These are phyloP conservation scores for Saccharomyces hybrid DNA, from an alignment of 1,139 yeast species.

Conservation along the genomic window DNA sequence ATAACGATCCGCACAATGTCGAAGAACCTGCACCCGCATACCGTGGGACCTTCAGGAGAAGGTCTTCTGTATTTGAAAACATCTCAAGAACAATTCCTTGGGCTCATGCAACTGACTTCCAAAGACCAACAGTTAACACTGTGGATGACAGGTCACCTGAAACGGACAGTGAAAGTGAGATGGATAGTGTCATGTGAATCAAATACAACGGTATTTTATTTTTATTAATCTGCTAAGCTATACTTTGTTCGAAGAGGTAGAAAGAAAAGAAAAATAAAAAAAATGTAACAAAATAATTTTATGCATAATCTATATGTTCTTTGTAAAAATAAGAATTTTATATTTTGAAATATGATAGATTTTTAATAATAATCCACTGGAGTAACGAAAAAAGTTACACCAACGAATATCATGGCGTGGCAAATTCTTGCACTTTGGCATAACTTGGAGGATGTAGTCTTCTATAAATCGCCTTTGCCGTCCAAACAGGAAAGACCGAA, in stretches of 20 bases:
- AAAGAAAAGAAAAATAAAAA: background rate
- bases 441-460: conserved; percentile 87
- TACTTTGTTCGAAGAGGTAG: background rate
- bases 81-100: conserved; percentile 58
- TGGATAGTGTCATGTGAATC: conserved; percentile 21
- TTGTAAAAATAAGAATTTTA: conserved; percentile 1
- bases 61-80: conserved; percentile 37
- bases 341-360: background rate
- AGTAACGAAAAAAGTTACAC: too few relatives aligned
- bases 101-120: conserved; percentile 89
- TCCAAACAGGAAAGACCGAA: conserved; percentile 87
- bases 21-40: conserved; percentile 19
- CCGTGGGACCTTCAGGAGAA: conserved; percentile 24
- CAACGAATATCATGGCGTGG: background rate
- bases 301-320: background rate
- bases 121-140: conserved; percentile 39
- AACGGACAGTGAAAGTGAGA: conserved; percentile 35
- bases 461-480: conserved; percentile 65
- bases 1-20: conserved; percentile 4
- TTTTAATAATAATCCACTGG: conserved; percentile 14
- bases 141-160: conserved; percentile 10
- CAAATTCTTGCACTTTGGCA: conserved; percentile 80
- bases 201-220: background rate
- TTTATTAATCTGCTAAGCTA: background rate
- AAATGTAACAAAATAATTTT: conserved; percentile 1